These are phyloP conservation scores for Rhizoctonia solani DNA, from an alignment of 1,284 basidiomycete species.

Conservation along the genomic window DNA sequence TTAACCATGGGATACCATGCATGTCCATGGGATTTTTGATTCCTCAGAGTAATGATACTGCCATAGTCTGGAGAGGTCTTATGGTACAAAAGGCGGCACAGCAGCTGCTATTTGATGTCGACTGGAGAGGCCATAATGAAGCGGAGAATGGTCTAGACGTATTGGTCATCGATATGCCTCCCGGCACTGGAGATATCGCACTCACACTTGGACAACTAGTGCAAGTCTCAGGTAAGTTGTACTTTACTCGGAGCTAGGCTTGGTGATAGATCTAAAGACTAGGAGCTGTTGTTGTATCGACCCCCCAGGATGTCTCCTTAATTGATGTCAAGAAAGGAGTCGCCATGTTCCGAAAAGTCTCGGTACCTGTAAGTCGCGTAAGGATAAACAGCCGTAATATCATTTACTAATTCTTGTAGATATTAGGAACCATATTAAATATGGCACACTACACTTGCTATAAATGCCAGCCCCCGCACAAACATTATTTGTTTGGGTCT, in stretches of 20 bases:
- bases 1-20: constrained; percentile 88
- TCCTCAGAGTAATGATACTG: constrained; percentile 60
- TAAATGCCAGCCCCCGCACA: constrained; percentile 60
- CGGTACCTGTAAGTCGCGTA: constrained; percentile 71
- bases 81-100: constrained; percentile 99
- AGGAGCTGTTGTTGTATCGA: constrained; percentile 93
- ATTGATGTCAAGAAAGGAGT: constrained; percentile 93
- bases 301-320: constrained; percentile 93
- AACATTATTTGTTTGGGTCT: constrained; percentile 80
- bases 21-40: constrained; percentile 97
- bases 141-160: constrained; percentile 69
- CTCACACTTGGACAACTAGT: constrained; percentile 92
- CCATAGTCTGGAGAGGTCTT: constrained; percentile 93
- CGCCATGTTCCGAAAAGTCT: constrained; percentile 89
- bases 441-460: constrained; percentile 89
- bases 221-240: constrained; percentile 71
- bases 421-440: constrained; percentile 88
- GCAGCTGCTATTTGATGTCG: constrained; percentile 94
- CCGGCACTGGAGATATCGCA: constrained; percentile 95
- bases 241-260: neutral
- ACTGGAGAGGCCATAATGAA: constrained; percentile 63
- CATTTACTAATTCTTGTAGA: constrained; percentile 53
- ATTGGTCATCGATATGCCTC: constrained; percentile 95
- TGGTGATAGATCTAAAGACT: constrained; percentile 1
- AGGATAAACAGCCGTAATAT: neutral